Base-by-base conservation (phyloP, 768 basidiomycete genomes). In the Kondoa malvinella region DNA sequence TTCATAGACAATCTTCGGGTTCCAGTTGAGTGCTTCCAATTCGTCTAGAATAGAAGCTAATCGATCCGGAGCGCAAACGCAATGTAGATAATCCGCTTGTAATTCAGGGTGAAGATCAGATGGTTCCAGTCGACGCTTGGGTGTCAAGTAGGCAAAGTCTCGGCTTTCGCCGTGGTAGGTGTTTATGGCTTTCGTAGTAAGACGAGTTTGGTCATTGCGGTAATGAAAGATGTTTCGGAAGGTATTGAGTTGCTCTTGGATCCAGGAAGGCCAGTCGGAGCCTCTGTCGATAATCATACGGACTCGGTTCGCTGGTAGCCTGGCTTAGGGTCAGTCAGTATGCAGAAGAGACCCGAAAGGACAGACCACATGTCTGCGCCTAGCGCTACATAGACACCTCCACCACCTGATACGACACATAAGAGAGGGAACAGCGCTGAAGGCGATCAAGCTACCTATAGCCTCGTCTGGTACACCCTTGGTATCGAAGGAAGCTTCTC, bases 231-330 rank as follows among this genome's bases (percentile, higher is more conserved):
- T 62, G 30, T 34, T 26, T 4, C 68, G 56, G 58, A 57, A 57
- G 15, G 59, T 30, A 27, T 69, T 58, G 21, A 67, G 58, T 15
- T 31, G 61, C 25, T 58, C 16, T 26, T 66, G 65, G 26, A 89
- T 81, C 26, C 79, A 71, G 15, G 73, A 70, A 27, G 87, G 85
- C 74, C 90, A 92, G 75, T 92, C 89, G 63, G 78, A 65, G 8
- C 92, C 90, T 75, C 80, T 81, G 77, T 94, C 90, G 57, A 95
- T 78, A 66, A 94, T 82, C 88, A 91, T 90, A 21, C 88, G 88
- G 33, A 92, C 75, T 64, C 80, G 74, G 30, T 80, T 73, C 0
- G 87, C 76, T 0, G 85, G 80, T 26, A 91, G 79, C 88, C 88
- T 92, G 21, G 40, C 40, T 50, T 50, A 50, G 21, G 21, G 40